phyloP scores from a whole-genome alignment of 2,329 filamentous ascomycete genomes.

The Ophiocordyceps robertsii region DNA sequence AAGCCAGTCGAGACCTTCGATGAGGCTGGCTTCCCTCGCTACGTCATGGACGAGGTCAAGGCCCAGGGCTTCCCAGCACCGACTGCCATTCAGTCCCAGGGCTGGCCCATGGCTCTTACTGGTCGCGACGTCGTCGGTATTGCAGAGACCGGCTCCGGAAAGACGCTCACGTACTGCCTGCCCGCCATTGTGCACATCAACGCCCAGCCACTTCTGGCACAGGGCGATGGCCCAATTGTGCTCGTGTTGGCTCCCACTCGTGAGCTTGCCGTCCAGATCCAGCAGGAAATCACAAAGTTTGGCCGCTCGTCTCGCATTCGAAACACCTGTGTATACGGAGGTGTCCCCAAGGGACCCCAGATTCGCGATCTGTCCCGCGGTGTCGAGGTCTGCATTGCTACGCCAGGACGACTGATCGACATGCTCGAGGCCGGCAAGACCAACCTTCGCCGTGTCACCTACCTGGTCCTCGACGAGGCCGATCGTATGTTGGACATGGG shows the following conservation, averaged over 20 bases:
- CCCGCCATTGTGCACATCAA: constrained; percentile 99
- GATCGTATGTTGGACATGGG: constrained; percentile 99
- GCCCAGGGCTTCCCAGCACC: constrained; percentile 88
- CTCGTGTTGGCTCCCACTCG: constrained; percentile 91
- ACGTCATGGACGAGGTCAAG: constrained; percentile 98
- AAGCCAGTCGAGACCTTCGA: constrained; percentile 96
- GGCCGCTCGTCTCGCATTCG: constrained; percentile 95
- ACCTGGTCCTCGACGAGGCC: constrained; percentile 95
- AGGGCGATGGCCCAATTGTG: constrained; percentile 92
- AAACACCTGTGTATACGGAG: constrained; percentile 98
- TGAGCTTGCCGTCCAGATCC: constrained; percentile 96
- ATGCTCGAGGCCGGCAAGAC: constrained; percentile 98
- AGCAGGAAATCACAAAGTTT: constrained; percentile 97
- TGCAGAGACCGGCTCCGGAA: constrained; percentile 97
- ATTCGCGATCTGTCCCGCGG: constrained; percentile 89
- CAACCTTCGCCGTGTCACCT: constrained; percentile 94
- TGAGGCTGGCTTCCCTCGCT: constrained; percentile 90
- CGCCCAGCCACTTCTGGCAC: constrained; percentile 88
- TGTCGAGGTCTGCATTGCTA: constrained; percentile 97
- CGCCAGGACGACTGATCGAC: constrained; percentile 92
- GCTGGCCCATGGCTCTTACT: constrained; percentile 97
- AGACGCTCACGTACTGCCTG: constrained; percentile 96
- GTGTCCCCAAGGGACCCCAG: constrained; percentile 94
- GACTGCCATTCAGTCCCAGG: constrained; percentile 94
- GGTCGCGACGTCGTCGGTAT: constrained; percentile 98